Evolutionary conservation across 768 basidiomycete species (phyloP), one percentile per base, ranked within the genome.

Genomic region (Termitomyces sp.): DNA sequence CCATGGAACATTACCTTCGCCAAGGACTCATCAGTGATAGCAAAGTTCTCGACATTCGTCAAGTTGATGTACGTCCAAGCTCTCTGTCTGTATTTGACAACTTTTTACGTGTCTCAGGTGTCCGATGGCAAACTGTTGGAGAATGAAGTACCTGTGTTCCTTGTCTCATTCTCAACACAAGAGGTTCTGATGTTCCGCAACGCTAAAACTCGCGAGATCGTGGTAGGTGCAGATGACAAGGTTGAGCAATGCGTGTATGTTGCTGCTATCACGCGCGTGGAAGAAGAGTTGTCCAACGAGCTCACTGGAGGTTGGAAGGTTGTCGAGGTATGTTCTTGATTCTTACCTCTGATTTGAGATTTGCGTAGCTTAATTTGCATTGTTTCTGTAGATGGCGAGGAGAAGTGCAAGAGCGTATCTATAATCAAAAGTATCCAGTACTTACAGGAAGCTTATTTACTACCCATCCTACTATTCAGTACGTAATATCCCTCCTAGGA

Each of bases 241-340:
- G 95, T 98, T 31, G 94, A 97, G 72, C 92, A 95, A 68, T 95
- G 93, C 66, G 85, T 84, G 22, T 99, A 99, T 69, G 90, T 90
- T 18, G 93, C 94, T 26, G 94, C 92, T 1, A 72, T 99, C 59
- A 98, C 95, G 18, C 84, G 95, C 27, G 74, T 93, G 31, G 87
- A 92, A 67, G 88, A 88, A 64, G 93, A 98, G 68, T 75, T 98
- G 60, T 86, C 85, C 29, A 91, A 98, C 68, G 92, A 94, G 70
- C 78, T 97, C 46, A 99, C 97, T 0, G 94, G 92, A 43, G 97
- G 97, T 13, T 99, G 97, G 96, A 98, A 98, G 73, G 84, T 98
- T 53, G 81, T 98, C 27, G 96, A 98, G 86, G 94, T 94, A 68
- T 51, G 83, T 74, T 16, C 41, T 53, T 36, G 20, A 14, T 14